Conservation (phyloP, 148 eudicot genomes). For the Vaccinium myrtillus region DNA sequence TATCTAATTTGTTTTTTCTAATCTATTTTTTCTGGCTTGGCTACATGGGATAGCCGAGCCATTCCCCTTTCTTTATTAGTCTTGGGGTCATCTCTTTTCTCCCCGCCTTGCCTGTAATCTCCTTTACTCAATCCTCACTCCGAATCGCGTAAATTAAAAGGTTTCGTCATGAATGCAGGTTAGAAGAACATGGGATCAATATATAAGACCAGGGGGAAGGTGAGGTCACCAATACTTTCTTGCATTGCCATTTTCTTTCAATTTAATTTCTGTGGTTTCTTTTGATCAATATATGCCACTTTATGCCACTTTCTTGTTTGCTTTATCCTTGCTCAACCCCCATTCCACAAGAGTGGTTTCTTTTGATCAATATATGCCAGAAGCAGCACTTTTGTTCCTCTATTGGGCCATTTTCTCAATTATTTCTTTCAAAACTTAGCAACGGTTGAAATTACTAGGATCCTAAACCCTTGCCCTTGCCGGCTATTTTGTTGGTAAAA, state of each 20-base stretch:
- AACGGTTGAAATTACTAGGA: neutral
- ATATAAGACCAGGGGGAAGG: conserved; percentile 85
- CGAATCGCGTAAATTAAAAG: too few species aligned
- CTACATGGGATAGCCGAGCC: too few species aligned
- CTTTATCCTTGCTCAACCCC: neutral
- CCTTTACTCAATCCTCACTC: neutral
- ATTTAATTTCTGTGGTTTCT: neutral
- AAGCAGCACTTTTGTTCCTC: neutral
- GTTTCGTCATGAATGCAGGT: conserved; percentile 45
- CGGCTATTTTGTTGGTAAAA: neutral
- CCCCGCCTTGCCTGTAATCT: too few species aligned
- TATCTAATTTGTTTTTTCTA: too few species aligned
- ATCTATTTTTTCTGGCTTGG: too few species aligned
- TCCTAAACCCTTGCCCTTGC: neutral
- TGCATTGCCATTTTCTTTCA: neutral
- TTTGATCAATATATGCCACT: neutral
- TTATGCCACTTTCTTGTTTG: neutral
- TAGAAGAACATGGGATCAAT: conserved; percentile 85
- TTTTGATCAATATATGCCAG: neutral
- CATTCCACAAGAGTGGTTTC: neutral
- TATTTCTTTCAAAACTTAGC: neutral
- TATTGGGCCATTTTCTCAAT: neutral
- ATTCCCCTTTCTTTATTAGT: too few species aligned
- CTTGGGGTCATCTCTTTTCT: too few species aligned
- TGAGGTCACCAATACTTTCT: conserved; percentile 22